Conservation (phyloP, 2,329 filamentous ascomycete genomes). For the Talaromyces amestolkiae region DNA sequence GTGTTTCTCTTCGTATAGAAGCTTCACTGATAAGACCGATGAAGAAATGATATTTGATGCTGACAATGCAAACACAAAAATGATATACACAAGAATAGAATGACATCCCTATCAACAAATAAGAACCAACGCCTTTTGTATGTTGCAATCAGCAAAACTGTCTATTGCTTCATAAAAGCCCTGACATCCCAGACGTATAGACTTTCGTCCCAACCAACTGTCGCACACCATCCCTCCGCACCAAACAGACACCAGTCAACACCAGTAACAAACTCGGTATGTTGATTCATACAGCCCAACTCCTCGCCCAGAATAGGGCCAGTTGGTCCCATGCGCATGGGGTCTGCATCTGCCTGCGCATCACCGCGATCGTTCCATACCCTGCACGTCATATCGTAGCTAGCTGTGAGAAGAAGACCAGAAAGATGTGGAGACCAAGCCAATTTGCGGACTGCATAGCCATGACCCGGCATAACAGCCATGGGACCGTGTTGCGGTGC, state of each 20-base stretch:
- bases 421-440: slow-evolving; percentile 93
- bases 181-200: slow-evolving; percentile 90
- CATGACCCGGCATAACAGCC: slow-evolving; percentile 75
- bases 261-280: slow-evolving; percentile 94
- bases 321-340: slow-evolving; percentile 40
- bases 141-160: slow-evolving; percentile 22
- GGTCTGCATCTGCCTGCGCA: slow-evolving; percentile 37
- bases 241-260: slow-evolving; percentile 99
- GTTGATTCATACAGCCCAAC: slow-evolving; percentile 81
- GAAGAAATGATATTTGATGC: not conserved
- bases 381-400: slow-evolving; percentile 97
- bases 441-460: slow-evolving; percentile 82
- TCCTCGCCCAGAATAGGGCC: slow-evolving; percentile 60
- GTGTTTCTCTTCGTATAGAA: not conserved
- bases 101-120: not conserved
- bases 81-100: slow-evolving; percentile 4
- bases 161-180: slow-evolving; percentile 52
- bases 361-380: slow-evolving; percentile 82
- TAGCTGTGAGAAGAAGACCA: slow-evolving; percentile 81
- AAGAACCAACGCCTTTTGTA: not conserved
- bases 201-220: slow-evolving; percentile 89
- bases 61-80: not conserved
- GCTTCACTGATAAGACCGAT: not conserved
- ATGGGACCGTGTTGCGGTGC: slow-evolving; percentile 70
- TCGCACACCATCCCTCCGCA: slow-evolving; percentile 91